Evolutionary conservation across 495 filamentous ascomycete genomes (phyloP).

Genomic region (Trichoderma virens): DNA sequence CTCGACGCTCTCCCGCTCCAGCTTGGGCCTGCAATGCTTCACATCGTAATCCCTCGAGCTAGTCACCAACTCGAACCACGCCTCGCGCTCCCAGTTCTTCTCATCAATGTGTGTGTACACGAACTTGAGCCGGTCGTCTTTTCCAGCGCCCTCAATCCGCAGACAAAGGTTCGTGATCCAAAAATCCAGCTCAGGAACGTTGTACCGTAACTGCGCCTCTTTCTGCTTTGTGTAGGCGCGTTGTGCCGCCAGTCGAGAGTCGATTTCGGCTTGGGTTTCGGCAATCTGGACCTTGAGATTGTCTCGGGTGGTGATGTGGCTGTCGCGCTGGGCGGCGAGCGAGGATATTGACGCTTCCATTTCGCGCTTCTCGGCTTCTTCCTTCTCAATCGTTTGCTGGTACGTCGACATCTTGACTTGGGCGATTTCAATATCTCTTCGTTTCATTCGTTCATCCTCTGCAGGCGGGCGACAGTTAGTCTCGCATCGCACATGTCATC

Average conservation of each 20-base stretch:
- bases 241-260: conserved; percentile 43
- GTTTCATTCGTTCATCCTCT: conserved; percentile 89
- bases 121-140: conserved; percentile 81
- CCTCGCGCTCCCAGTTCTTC: conserved; percentile 80
- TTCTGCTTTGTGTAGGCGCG: conserved; percentile 50
- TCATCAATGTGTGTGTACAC: conserved; percentile 84
- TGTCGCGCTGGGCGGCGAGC: conserved; percentile 68
- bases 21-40: conserved; percentile 65
- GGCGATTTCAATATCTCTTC: conserved; percentile 78
- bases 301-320: conserved; percentile 64
- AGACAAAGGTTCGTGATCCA: conserved; percentile 88
- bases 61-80: conserved; percentile 86
- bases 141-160: conserved; percentile 81
- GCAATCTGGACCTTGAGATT: conserved; percentile 69
- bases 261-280: conserved; percentile 62
- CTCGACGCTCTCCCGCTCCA: conserved; percentile 66
- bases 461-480: neutral
- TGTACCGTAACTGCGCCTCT: conserved; percentile 73
- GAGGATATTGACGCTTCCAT: conserved; percentile 74
- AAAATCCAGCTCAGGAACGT: conserved; percentile 87
- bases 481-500: neutral
- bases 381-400: conserved; percentile 73
- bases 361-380: conserved; percentile 78
- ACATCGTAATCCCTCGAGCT: conserved; percentile 77
- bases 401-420: conserved; percentile 68